A percentile compares a stretch with the other conserved stretches of the same genome.
These are phyloP conservation scores for Blastobotrys muscicola DNA, from an alignment of 805 yeast genomes.

Conservation along the genomic window DNA sequence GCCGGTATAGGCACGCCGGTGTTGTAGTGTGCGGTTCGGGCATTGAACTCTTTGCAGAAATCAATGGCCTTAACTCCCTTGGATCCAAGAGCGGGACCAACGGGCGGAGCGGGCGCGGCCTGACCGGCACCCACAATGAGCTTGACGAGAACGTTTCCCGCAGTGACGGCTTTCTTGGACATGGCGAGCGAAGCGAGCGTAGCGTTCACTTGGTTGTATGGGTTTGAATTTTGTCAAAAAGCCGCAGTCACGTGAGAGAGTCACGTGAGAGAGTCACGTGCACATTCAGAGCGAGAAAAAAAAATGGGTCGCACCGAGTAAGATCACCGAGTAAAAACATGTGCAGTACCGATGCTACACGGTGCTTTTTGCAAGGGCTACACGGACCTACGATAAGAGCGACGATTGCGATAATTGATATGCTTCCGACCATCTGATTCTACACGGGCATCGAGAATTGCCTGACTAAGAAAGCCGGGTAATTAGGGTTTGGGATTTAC, in stretches of 20 bases:
- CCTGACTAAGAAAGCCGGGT: too few relatives aligned
- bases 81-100: constrained; percentile 97
- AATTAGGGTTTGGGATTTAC: too few relatives aligned
- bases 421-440: too few relatives aligned
- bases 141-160: constrained; percentile 66
- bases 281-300: not conserved
- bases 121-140: constrained; percentile 93
- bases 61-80: constrained; percentile 98
- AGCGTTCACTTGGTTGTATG: not conserved
- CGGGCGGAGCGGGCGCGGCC: constrained; percentile 98
- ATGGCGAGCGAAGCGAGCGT: constrained; percentile 9
- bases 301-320: not conserved
- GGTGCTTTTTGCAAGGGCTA: too few relatives aligned
- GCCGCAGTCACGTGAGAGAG: not conserved
- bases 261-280: not conserved
- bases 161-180: constrained; percentile 28
- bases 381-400: too few relatives aligned
- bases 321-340: not conserved
- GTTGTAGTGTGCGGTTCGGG: constrained; percentile 78
- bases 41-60: constrained; percentile 96
- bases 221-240: not conserved
- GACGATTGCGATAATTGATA: too few relatives aligned
- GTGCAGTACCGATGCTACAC: not conserved
- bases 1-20: constrained; percentile 91
- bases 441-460: too few relatives aligned